Evolutionary conservation across 257 asterid genomes (phyloP).

Genomic region (Plantago major): DNA sequence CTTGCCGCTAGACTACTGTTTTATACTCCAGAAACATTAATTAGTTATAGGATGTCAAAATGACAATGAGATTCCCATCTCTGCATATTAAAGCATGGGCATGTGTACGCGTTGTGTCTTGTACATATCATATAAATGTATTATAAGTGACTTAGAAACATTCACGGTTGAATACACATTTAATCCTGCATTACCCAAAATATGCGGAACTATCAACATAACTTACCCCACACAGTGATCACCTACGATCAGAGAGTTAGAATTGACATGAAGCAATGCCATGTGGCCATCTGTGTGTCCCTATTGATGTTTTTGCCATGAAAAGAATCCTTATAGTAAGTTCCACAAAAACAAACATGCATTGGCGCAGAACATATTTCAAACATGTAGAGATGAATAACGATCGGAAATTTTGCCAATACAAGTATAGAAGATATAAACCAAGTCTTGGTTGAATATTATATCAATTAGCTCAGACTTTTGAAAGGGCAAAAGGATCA

Average conservation of each 20-base stretch:
- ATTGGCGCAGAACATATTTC: neutral
- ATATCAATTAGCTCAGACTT: too few species aligned
- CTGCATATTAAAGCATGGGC: neutral
- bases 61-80: neutral
- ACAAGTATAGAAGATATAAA: too few species aligned
- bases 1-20: neutral
- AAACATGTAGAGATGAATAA: too few species aligned
- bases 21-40: neutral
- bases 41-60: constrained; percentile 1
- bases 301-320: constrained; percentile 33
- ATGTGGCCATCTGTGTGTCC: constrained; percentile 98
- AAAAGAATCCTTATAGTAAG: constrained; percentile 6
- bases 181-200: neutral
- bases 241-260: constrained; percentile 86
- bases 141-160: neutral
- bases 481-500: too few species aligned
- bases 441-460: too few species aligned
- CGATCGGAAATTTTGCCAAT: too few species aligned
- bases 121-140: neutral
- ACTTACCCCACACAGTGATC: constrained; percentile 98
- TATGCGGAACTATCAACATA: constrained; percentile 3
- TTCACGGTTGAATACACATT: neutral
- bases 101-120: neutral
- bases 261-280: constrained; percentile 75
- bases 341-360: constrained; percentile 15